phyloP scores from a whole-genome alignment of 768 basidiomycete species.

The Cystofilobasidium ferigula region DNA sequence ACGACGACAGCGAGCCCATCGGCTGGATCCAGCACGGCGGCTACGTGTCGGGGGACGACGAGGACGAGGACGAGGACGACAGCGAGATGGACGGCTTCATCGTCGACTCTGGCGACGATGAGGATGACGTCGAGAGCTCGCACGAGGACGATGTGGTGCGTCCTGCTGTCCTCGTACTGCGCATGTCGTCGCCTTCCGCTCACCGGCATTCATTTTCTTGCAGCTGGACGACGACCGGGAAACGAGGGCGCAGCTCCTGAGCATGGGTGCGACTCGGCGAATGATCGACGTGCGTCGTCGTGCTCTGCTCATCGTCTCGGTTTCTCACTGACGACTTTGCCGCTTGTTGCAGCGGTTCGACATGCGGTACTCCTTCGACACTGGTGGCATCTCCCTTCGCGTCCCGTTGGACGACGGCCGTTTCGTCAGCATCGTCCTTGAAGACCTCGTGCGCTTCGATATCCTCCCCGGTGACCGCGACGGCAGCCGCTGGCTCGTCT shows the following conservation, averaged over 20 bases:
- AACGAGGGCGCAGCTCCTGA: background rate
- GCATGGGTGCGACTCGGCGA: background rate
- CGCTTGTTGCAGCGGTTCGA: background rate
- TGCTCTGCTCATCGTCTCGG: background rate
- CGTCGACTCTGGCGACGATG: background rate
- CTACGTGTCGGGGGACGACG: background rate
- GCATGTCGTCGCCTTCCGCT: background rate
- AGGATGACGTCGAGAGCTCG: background rate
- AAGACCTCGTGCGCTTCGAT: background rate
- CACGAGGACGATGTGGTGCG: background rate
- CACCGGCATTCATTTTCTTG: no score
- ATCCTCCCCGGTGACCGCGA: background rate
- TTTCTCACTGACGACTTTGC: background rate
- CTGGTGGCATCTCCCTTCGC: no score
- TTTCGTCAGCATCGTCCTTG: no score
- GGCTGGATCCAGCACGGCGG: background rate
- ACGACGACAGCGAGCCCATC: background rate
- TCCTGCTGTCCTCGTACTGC: background rate
- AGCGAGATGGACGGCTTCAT: constrained; percentile 1
- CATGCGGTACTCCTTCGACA: no score
- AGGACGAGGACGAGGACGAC: background rate
- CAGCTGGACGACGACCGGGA: no score
- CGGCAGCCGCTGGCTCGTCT: background rate
- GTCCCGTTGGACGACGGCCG: no score
- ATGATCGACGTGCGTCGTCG: background rate